Percentiles rank a stretch among this genome's conserved stretches.
phyloP scores from a whole-genome alignment of 2,329 filamentous ascomycete species.

The Alternaria angustiovoidea region DNA sequence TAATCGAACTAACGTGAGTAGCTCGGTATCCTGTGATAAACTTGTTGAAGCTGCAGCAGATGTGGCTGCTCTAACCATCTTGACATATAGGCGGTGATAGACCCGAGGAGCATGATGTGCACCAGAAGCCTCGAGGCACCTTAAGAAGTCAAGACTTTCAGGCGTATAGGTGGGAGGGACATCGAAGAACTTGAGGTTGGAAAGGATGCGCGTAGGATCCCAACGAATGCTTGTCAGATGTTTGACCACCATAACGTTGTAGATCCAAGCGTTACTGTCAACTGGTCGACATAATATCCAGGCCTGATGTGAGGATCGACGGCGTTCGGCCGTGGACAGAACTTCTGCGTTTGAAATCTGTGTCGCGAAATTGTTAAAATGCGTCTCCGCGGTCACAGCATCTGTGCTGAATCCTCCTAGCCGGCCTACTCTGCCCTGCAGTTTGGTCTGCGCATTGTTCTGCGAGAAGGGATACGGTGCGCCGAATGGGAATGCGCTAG shows the following conservation, averaged over 20 bases:
- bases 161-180: constrained; percentile 19
- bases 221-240: constrained; percentile 17
- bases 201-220: constrained; percentile 18
- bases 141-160: constrained; percentile 21
- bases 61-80: constrained; percentile 18
- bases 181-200: constrained; percentile 4
- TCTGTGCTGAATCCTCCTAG: not conserved
- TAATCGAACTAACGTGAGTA: constrained; percentile 23
- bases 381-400: constrained; percentile 1
- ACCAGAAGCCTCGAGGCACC: constrained; percentile 18
- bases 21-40: constrained; percentile 14
- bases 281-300: constrained; percentile 18
- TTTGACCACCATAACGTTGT: constrained; percentile 21
- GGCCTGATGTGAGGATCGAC: constrained; percentile 4
- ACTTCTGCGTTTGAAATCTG: constrained; percentile 4
- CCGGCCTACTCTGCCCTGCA: not conserved
- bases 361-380: constrained; percentile 21
- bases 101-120: constrained; percentile 1
- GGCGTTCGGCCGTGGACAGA: not conserved
- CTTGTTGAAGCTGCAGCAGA: constrained; percentile 4
- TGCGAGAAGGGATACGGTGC: constrained; percentile 13
- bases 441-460: not conserved
- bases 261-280: constrained; percentile 12
- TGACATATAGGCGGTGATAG: constrained; percentile 17
- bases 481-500: not conserved